These are phyloP conservation scores for Tricholoma furcatifolium DNA, from an alignment of 768 basidiomycete species.

Conservation along the genomic window DNA sequence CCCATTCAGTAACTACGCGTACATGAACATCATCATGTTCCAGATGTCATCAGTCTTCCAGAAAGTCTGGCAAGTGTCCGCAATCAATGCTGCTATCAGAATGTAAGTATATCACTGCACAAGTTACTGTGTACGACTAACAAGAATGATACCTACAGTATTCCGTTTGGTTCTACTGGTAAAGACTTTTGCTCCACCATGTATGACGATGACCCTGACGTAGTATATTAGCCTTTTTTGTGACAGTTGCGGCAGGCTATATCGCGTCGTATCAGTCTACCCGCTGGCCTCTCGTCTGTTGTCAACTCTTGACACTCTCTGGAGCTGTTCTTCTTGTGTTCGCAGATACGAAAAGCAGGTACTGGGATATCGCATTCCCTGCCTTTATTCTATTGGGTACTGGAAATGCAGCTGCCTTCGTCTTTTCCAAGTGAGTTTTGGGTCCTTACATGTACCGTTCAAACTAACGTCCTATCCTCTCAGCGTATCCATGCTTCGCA, in stretches of 20 bases:
- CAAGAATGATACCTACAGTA: slow-evolving; percentile 17
- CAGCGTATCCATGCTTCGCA: slow-evolving; percentile 49
- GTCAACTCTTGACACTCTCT: slow-evolving; percentile 32
- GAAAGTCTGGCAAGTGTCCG: slow-evolving; percentile 35
- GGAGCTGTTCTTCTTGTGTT: slow-evolving; percentile 38
- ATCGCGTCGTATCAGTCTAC: slow-evolving; percentile 31
- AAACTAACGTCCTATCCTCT: neutral
- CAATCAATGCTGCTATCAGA: slow-evolving; percentile 33
- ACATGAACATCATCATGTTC: slow-evolving; percentile 35
- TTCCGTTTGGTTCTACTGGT: slow-evolving; percentile 37
- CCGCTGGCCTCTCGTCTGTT: slow-evolving; percentile 42
- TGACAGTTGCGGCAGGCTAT: slow-evolving; percentile 35
- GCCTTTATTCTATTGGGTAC: slow-evolving; percentile 41
- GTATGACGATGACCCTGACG: too few relatives aligned
- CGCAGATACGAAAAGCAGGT: slow-evolving; percentile 34
- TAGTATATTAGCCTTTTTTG: slow-evolving; percentile 21
- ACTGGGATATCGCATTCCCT: slow-evolving; percentile 45
- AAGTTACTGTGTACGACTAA: neutral
- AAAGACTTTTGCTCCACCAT: neutral
- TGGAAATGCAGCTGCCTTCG: slow-evolving; percentile 41
- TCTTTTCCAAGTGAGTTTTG: slow-evolving; percentile 41
- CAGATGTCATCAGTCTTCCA: slow-evolving; percentile 34
- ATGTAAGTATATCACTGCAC: slow-evolving; percentile 20
- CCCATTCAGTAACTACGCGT: slow-evolving; percentile 35
- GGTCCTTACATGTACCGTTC: neutral